These are phyloP conservation scores for Erodium maritimum DNA, from an alignment of 345 rosid species.

Conservation along the genomic window DNA sequence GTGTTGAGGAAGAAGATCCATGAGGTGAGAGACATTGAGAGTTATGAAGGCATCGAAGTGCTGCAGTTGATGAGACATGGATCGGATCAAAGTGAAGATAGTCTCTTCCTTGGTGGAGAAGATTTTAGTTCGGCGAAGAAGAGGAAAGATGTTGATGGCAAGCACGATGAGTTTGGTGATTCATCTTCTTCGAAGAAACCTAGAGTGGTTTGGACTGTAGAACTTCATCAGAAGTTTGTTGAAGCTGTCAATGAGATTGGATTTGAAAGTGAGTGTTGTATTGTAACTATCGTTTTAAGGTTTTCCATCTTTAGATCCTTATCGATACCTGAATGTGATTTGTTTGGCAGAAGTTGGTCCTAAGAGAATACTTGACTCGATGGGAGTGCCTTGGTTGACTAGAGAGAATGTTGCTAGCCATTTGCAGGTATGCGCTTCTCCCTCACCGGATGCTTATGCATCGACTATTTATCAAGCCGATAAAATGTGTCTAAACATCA, in stretches of 20 bases:
- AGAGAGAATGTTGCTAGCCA: constrained; percentile 97
- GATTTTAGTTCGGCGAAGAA: constrained; percentile 37
- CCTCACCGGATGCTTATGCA: no score
- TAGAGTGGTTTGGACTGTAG: constrained; percentile 86
- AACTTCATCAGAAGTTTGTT: constrained; percentile 93
- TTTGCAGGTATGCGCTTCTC: constrained; percentile 55
- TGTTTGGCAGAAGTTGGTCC: constrained; percentile 90
- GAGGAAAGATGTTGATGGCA: constrained; percentile 58
- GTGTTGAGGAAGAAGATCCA: constrained; percentile 75
- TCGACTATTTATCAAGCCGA: no score
- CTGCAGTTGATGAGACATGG: constrained; percentile 40
- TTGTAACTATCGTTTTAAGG: constrained; percentile 4
- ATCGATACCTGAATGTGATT: no score
- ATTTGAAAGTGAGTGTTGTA: constrained; percentile 68
- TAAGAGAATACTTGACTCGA: constrained; percentile 85
- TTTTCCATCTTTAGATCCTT: no score
- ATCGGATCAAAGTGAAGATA: constrained; percentile 38
- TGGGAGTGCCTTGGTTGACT: constrained; percentile 91
- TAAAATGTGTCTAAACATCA: no score
- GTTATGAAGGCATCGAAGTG: constrained; percentile 36
- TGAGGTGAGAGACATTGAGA: constrained; percentile 65
- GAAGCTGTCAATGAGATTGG: constrained; percentile 91
- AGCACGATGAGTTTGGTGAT: constrained; percentile 39
- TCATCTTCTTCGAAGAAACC: constrained; percentile 63
- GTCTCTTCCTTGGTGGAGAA: constrained; percentile 44